Conservation (phyloP, 805 yeast genomes). For the Grigorovia jiainica region DNA sequence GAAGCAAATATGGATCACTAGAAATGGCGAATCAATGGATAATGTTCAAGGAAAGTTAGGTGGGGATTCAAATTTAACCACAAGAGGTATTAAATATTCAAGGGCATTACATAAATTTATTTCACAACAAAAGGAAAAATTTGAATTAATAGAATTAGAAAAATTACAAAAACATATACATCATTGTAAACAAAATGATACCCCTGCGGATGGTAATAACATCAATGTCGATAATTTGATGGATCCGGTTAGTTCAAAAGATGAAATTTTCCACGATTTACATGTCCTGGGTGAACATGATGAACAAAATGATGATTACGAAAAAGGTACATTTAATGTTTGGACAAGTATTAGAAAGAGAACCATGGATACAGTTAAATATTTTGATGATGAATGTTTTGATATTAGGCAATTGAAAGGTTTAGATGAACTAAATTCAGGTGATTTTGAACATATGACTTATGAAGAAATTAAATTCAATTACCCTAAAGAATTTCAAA, state of each 20-base stretch:
- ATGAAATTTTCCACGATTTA: conserved; percentile 30
- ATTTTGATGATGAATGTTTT: conserved; percentile 63
- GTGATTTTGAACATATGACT: conserved; percentile 86
- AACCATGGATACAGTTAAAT: conserved; percentile 66
- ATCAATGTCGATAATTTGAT: too few relatives aligned
- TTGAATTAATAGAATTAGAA: conserved; percentile 44
- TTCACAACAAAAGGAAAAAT: conserved; percentile 56
- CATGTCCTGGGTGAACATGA: neutral
- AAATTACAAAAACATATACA: conserved; percentile 34
- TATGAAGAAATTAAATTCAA: conserved; percentile 70
- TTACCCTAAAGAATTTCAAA: conserved; percentile 69
- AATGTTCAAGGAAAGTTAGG: conserved; percentile 83
- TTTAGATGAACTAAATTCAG: conserved; percentile 91
- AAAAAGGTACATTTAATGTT: conserved; percentile 47
- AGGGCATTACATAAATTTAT: conserved; percentile 67
- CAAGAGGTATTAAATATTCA: conserved; percentile 69
- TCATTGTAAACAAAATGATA: neutral
- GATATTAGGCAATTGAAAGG: conserved; percentile 83
- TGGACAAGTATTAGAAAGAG: conserved; percentile 87
- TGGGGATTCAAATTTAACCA: conserved; percentile 77
- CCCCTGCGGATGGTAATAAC: neutral
- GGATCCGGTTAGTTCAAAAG: conserved; percentile 5
- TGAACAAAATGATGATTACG: conserved; percentile 15
- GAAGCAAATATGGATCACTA: conserved; percentile 87
- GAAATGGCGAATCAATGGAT: conserved; percentile 90